A percentile compares a stretch with the other conserved stretches of the same genome.
phyloP scores from a whole-genome alignment of 148 eudicot species.

The Silene conica region DNA sequence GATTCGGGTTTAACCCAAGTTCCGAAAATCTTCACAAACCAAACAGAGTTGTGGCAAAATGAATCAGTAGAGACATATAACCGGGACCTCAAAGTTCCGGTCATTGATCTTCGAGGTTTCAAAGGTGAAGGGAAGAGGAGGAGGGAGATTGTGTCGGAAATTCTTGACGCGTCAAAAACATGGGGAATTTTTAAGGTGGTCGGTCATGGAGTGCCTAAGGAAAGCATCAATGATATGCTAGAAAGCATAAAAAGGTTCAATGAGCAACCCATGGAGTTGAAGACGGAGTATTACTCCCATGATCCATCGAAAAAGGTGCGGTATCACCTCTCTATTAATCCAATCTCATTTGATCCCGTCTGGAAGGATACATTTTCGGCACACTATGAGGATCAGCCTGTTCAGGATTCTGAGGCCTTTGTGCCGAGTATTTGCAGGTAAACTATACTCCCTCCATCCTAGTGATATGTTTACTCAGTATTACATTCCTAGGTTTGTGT shows the following conservation, averaged over 20 bases:
- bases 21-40: constrained; percentile 3
- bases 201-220: constrained; percentile 9
- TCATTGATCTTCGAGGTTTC: constrained; percentile 6
- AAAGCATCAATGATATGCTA: neutral
- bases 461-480: neutral
- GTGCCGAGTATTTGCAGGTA: constrained; percentile 10
- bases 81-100: neutral
- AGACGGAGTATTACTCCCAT: constrained; percentile 11
- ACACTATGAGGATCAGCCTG: constrained; percentile 13
- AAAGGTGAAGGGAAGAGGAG: neutral
- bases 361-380: constrained; percentile 14
- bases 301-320: constrained; percentile 9
- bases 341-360: neutral
- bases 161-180: neutral
- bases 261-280: constrained; percentile 15
- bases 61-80: neutral
- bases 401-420: neutral
- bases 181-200: constrained; percentile 12
- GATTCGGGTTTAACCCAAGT: constrained; percentile 7
- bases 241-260: constrained; percentile 1
- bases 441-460: too few relatives aligned
- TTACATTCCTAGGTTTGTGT: neutral
- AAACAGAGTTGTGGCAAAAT: constrained; percentile 2
- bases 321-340: constrained; percentile 12
- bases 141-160: constrained; percentile 5